phyloP scores from a whole-genome alignment of 345 rosid genomes.

The Euphorbia peplus region DNA sequence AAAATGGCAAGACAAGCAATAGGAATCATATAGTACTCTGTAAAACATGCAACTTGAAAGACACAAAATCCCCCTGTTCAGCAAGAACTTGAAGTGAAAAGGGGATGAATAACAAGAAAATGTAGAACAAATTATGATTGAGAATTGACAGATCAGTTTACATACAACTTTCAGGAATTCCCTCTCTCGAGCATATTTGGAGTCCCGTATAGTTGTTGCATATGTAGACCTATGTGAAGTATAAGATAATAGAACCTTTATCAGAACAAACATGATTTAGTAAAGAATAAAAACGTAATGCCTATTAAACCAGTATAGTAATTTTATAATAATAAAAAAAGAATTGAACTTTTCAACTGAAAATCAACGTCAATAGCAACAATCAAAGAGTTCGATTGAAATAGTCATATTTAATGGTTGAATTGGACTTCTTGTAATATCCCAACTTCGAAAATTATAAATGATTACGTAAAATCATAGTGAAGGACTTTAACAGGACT shows the following conservation, averaged over 20 bases:
- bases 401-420: not conserved
- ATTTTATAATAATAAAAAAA: no score
- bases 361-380: not conserved
- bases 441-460: not conserved
- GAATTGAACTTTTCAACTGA: not conserved
- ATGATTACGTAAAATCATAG: not conserved
- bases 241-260: not conserved
- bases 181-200: slow-evolving; percentile 85
- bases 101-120: not conserved
- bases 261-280: not conserved
- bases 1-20: not conserved
- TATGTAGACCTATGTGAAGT: slow-evolving; percentile 66
- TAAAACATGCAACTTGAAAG: not conserved
- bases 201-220: slow-evolving; percentile 88
- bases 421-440: not conserved
- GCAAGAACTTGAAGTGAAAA: not conserved
- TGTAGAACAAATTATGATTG: slow-evolving; percentile 1
- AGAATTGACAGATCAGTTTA: slow-evolving; percentile 13
- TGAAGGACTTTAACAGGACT: not conserved
- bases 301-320: not conserved
- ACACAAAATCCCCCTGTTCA: not conserved
- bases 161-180: slow-evolving; percentile 96
- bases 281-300: not conserved
- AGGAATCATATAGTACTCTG: not conserved
- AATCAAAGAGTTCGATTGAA: not conserved